Percentiles rank a stretch among this genome's conserved stretches.
Conservation (phyloP, 768 basidiomycete genomes). For the Macrolepiota fuliginosa region DNA sequence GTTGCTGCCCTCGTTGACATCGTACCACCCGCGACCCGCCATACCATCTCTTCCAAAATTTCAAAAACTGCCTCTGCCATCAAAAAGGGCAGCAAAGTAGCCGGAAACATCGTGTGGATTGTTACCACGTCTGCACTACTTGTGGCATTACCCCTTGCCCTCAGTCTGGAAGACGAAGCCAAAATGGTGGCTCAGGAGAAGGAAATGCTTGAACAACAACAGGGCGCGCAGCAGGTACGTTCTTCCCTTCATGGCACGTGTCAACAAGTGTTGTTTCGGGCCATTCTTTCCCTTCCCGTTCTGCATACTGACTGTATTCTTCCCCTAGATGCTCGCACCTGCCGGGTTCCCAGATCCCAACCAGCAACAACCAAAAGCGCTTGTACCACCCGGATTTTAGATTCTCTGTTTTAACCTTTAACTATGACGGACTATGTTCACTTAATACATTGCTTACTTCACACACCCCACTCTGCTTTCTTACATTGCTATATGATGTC, state of each 20-base stretch:
- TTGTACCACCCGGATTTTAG: slow-evolving; percentile 87
- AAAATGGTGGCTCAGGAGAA: slow-evolving; percentile 93
- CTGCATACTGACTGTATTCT: slow-evolving; percentile 12
- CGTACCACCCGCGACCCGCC: slow-evolving; percentile 87
- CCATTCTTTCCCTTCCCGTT: slow-evolving; percentile 11
- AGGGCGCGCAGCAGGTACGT: slow-evolving; percentile 86
- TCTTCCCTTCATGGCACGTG: slow-evolving; percentile 12
- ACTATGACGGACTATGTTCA: slow-evolving; percentile 3
- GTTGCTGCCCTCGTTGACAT: slow-evolving; percentile 93
- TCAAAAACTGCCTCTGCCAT: slow-evolving; percentile 60
- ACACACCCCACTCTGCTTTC: background rate
- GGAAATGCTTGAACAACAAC: slow-evolving; percentile 90
- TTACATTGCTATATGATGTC: background rate
- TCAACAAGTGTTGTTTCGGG: slow-evolving; percentile 1
- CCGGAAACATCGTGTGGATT: slow-evolving; percentile 92
- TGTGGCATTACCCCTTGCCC: slow-evolving; percentile 89
- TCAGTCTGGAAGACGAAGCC: slow-evolving; percentile 94
- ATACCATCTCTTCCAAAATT: slow-evolving; percentile 61
- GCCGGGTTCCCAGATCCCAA: slow-evolving; percentile 48
- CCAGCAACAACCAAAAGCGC: slow-evolving; percentile 49
- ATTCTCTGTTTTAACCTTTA: background rate
- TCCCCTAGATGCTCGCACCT: slow-evolving; percentile 68
- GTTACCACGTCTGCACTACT: slow-evolving; percentile 92
- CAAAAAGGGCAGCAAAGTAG: slow-evolving; percentile 65
- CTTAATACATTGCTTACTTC: slow-evolving; percentile 19